Evolutionary conservation across 352 stramenopile genomes (phyloP), one percentile per base, ranked within the genome.

Genomic region (Phytophthora ramorum): DNA sequence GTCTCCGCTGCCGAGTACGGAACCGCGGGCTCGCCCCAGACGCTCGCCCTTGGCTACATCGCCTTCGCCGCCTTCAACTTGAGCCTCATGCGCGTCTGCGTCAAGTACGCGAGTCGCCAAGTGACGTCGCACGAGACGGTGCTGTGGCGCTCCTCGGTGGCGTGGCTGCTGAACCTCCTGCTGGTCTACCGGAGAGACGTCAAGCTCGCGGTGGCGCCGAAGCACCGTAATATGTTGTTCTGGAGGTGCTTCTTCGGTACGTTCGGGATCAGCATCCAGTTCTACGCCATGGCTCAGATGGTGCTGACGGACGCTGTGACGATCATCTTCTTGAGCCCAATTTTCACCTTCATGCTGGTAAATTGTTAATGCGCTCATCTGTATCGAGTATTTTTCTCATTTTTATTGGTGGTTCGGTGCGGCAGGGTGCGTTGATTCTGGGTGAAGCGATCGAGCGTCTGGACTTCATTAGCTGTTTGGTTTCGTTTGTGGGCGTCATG

Each of bases 211-310:
- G 73, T 90, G 1, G 44, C 58, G 1, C 41, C n/a, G 2, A 43
- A 67, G 26, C 56, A 73, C 37, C 57, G 71, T 13, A 48, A 28
- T 4, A 54, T 78, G 49, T 66, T 89, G 24, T 62, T 79, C 34
- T 64, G 81, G 32, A 74, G 79, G 45, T 83, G 73, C 54, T 64
- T 84, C 17, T 79, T 80, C 37, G 83, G 83, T 19, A 88, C 82
- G 7, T 65, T 66, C 6, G 83, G 70, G 5, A 90, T 91, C 32
- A 73, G 74, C 24, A 79, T 91, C 55, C 70, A 73, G 49, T 91
- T 90, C 60, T 92, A 85, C 63, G 79, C 81, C 17, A 89, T 92
- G 50, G 81, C 79, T 19, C 71, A 84, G 30, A 92, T 92, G 83
- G 79, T 92, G 54, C 66, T 92, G 4, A 82, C 81, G 1, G 83